Evolutionary conservation across 371 early-diverging fungal genomes (phyloP).

Genomic region (Mortierella sp.): DNA sequence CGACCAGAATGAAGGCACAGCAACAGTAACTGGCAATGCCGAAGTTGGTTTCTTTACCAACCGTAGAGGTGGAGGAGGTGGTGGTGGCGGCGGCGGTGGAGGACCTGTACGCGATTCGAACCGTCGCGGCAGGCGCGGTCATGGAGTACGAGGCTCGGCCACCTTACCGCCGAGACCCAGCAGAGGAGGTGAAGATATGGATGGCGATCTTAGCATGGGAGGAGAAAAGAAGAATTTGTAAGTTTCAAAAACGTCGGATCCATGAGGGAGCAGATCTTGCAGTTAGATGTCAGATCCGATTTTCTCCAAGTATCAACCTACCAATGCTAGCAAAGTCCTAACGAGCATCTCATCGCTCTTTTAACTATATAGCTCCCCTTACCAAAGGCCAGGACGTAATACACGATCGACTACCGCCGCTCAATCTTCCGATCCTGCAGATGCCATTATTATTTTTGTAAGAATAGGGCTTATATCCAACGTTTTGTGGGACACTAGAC

Average conservation of each 20-base stretch:
- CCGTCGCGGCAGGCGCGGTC: background rate
- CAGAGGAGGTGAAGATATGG: conserved; percentile 10
- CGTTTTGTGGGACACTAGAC: background rate
- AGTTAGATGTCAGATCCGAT: background rate
- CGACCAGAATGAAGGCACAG: background rate
- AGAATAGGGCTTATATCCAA: background rate
- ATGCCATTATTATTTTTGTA: conserved; percentile 37
- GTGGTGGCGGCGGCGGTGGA: conserved; percentile 16
- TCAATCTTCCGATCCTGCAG: conserved; percentile 3
- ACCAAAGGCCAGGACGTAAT: conserved; percentile 34
- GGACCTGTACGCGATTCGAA: conserved; percentile 15
- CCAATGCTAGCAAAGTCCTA: background rate
- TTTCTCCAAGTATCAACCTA: background rate
- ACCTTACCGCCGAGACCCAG: conserved; percentile 6
- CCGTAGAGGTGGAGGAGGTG: conserved; percentile 10
- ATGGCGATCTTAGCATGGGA: conserved; percentile 35
- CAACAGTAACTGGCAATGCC: conserved; percentile 12
- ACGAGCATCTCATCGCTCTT: background rate
- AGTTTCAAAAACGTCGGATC: background rate
- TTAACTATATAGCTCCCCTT: conserved; percentile 16
- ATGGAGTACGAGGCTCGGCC: conserved; percentile 6
- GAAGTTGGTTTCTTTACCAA: conserved; percentile 27
- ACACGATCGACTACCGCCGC: conserved; percentile 21
- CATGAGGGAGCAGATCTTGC: background rate
- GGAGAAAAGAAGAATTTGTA: conserved; percentile 34